Percentiles rank a stretch among this genome's conserved stretches.
These are phyloP conservation scores for Pisolithus orientalis DNA, from an alignment of 768 basidiomycete genomes.

Conservation along the genomic window DNA sequence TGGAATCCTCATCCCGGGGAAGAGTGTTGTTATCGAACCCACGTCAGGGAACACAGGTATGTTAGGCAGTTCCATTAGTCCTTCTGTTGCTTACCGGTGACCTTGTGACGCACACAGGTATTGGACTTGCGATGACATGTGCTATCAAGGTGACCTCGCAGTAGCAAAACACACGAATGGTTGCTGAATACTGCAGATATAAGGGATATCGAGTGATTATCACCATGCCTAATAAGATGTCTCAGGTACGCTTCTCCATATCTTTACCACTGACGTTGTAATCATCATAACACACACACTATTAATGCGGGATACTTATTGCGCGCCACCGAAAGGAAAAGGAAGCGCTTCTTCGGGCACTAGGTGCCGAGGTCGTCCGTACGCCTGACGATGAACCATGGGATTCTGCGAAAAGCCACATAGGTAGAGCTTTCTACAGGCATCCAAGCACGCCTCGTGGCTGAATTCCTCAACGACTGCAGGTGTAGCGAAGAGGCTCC, in stretches of 20 bases:
- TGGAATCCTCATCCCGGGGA: conserved; percentile 77
- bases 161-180: conserved; percentile 15
- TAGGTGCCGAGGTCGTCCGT: conserved; percentile 92
- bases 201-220: conserved; percentile 92
- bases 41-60: conserved; percentile 93
- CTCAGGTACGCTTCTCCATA: conserved; percentile 40
- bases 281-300: not conserved
- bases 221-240: conserved; percentile 94
- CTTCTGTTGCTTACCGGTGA: not conserved
- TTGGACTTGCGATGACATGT: conserved; percentile 89
- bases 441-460: conserved; percentile 47
- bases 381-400: conserved; percentile 88
- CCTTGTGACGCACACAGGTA: conserved; percentile 45
- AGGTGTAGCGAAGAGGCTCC: conserved; percentile 81
- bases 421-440: conserved; percentile 57
- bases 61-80: conserved; percentile 11
- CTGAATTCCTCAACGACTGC: conserved; percentile 81
- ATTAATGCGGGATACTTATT: no score
- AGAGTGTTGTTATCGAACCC: conserved; percentile 92
- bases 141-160: conserved; percentile 74
- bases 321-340: conserved; percentile 58
- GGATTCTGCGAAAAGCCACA: conserved; percentile 86
- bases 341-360: conserved; percentile 82
- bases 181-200: conserved; percentile 70
- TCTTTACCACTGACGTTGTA: not conserved